Percentiles rank a stretch among this genome's conserved stretches.
Conservation (phyloP, 1,139 yeast genomes). For the Pichia sp. region DNA sequence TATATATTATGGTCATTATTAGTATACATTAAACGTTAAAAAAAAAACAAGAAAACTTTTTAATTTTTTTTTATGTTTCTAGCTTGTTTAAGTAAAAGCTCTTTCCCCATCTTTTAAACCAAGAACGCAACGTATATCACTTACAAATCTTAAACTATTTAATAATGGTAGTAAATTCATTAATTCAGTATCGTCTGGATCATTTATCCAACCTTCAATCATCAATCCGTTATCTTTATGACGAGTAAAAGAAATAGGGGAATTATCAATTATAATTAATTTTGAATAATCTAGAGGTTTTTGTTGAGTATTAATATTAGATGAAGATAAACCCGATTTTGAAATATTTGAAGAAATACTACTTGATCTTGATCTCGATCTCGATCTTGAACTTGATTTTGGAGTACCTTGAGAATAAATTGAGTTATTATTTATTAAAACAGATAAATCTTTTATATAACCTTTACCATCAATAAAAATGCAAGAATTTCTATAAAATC, state of each 20-base stretch:
- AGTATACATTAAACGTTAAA: too few species aligned
- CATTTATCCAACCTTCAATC: conserved; percentile 97
- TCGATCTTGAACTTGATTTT: conserved; percentile 6
- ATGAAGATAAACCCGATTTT: background rate
- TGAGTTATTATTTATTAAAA: conserved; percentile 16
- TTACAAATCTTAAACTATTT: conserved; percentile 69
- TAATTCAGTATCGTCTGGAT: conserved; percentile 80
- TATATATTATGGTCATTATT: too few species aligned
- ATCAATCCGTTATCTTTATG: conserved; percentile 85
- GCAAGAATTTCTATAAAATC: conserved; percentile 80
- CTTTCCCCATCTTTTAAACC: conserved; percentile 75
- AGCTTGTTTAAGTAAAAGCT: conserved; percentile 42
- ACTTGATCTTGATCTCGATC: conserved; percentile 10
- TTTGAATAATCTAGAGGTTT: conserved; percentile 72
- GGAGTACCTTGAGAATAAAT: background rate
- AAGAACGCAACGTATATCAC: conserved; percentile 80
- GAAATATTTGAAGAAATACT: conserved; percentile 7
- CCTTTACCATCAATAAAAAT: conserved; percentile 70
- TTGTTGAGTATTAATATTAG: background rate
- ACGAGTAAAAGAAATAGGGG: conserved; percentile 80
- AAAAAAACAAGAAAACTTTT: too few species aligned
- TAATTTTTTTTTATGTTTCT: too few species aligned
- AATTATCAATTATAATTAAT: conserved; percentile 80
- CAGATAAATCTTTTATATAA: conserved; percentile 76
- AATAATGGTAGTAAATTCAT: conserved; percentile 76